Conservation (phyloP, 2,329 filamentous ascomycete genomes). For the Calonectria ilicicola region DNA sequence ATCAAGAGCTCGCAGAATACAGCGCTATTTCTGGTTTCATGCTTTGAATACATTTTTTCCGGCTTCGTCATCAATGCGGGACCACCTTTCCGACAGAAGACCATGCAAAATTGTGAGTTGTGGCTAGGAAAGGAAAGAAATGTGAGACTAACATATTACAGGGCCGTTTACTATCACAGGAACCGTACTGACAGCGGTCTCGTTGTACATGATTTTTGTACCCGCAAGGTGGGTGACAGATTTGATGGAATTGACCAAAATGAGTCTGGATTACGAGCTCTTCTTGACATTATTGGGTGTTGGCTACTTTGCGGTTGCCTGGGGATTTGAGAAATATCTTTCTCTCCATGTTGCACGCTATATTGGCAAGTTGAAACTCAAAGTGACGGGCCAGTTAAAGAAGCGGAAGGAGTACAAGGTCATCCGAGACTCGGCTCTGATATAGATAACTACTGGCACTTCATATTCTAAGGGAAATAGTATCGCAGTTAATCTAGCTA, state of each 20-base stretch:
- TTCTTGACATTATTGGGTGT: slow-evolving; percentile 79
- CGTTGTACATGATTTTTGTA: slow-evolving; percentile 83
- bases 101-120: slow-evolving; percentile 80
- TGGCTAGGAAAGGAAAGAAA: too few species aligned
- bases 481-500: background rate
- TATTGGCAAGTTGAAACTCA: slow-evolving; percentile 72
- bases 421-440: slow-evolving; percentile 69
- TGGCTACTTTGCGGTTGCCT: slow-evolving; percentile 76
- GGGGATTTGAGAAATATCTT: slow-evolving; percentile 77
- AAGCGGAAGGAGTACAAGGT: slow-evolving; percentile 90
- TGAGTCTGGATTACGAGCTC: slow-evolving; percentile 78
- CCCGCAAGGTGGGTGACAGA: slow-evolving; percentile 76
- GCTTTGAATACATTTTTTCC: slow-evolving; percentile 94
- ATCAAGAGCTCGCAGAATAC: slow-evolving; percentile 95
- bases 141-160: slow-evolving; percentile 47
- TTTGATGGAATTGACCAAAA: slow-evolving; percentile 87
- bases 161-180: slow-evolving; percentile 89
- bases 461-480: too few species aligned
- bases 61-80: slow-evolving; percentile 93
- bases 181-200: slow-evolving; percentile 72
- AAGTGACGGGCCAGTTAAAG: slow-evolving; percentile 73
- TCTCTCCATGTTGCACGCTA: slow-evolving; percentile 76
- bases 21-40: slow-evolving; percentile 87
- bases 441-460: slow-evolving; percentile 12
- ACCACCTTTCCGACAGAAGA: slow-evolving; percentile 85